A percentile compares a stretch with the other conserved stretches of the same genome.
Evolutionary conservation across 2,329 filamentous ascomycete genomes (phyloP).

Genomic region (Aureobasidium sp.): DNA sequence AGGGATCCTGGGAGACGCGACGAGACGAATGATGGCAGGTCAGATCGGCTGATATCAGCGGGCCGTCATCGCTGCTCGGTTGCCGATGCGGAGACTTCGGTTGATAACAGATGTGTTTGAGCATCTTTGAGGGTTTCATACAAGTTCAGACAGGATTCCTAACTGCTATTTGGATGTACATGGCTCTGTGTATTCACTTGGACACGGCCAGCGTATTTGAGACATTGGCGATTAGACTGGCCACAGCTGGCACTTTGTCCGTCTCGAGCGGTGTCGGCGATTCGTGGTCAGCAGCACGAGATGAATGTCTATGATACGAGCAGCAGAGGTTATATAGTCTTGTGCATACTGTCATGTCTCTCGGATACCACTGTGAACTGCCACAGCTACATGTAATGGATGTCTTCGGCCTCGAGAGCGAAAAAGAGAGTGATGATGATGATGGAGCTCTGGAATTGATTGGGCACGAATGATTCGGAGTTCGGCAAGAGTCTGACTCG

Average conservation of each 20-base stretch:
- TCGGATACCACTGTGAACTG: too few species aligned
- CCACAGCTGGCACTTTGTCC: neutral
- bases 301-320: too few species aligned
- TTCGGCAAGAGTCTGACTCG: neutral
- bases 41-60: constrained; percentile 11
- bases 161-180: neutral
- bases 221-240: neutral
- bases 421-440: neutral
- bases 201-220: neutral
- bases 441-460: neutral
- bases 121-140: neutral
- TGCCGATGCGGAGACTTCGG: neutral
- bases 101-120: neutral
- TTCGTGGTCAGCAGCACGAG: constrained; percentile 14
- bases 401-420: too few species aligned
- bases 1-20: neutral
- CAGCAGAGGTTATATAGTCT: too few species aligned
- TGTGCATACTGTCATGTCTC: too few species aligned
- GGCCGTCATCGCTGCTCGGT: neutral
- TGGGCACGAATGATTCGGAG: neutral
- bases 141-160: neutral
- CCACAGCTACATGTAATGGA: too few species aligned
- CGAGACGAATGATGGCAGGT: constrained; percentile 12
- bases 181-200: too few species aligned
- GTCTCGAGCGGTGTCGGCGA: constrained; percentile 16